Conservation (phyloP, 352 stramenopile species). For the Globisporangium radiosum region DNA sequence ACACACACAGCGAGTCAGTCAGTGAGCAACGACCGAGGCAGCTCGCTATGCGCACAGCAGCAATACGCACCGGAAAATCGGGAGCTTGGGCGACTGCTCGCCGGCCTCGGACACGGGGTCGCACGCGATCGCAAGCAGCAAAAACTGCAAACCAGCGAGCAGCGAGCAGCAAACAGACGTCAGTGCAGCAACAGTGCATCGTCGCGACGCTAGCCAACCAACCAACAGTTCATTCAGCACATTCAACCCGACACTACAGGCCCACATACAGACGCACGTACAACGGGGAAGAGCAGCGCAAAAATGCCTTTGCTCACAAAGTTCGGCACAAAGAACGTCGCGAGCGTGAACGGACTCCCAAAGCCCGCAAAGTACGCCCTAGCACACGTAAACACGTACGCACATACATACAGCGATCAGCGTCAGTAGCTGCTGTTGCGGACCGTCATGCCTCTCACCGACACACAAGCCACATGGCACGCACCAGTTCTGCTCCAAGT, state of each 20-base stretch:
- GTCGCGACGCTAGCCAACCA: neutral
- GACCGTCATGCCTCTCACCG: neutral
- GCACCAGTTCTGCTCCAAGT: constrained; percentile 83
- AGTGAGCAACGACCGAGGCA: neutral
- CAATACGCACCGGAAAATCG: constrained; percentile 56
- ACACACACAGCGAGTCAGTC: neutral
- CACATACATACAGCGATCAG: neutral
- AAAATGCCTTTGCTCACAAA: constrained; percentile 90
- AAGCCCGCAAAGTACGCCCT: constrained; percentile 86
- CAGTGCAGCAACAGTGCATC: neutral
- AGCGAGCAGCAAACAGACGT: neutral
- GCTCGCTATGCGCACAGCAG: neutral
- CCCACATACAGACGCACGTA: constrained; percentile 14
- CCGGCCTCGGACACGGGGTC: constrained; percentile 55
- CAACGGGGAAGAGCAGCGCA: constrained; percentile 79
- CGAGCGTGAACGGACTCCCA: constrained; percentile 79
- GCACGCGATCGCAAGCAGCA: constrained; percentile 76
- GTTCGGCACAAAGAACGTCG: constrained; percentile 86
- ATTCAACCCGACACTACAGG: constrained; percentile 2
- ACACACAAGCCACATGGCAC: neutral
- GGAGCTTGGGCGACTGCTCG: constrained; percentile 42
- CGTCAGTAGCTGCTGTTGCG: neutral
- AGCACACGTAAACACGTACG: neutral
- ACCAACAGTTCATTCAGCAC: no score
- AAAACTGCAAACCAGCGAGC: constrained; percentile 35